Percentiles rank a stretch among this genome's conserved stretches.
Evolutionary conservation across 2,329 filamentous ascomycete genomes (phyloP).

Genomic region (Scleromitrula shiraiana): DNA sequence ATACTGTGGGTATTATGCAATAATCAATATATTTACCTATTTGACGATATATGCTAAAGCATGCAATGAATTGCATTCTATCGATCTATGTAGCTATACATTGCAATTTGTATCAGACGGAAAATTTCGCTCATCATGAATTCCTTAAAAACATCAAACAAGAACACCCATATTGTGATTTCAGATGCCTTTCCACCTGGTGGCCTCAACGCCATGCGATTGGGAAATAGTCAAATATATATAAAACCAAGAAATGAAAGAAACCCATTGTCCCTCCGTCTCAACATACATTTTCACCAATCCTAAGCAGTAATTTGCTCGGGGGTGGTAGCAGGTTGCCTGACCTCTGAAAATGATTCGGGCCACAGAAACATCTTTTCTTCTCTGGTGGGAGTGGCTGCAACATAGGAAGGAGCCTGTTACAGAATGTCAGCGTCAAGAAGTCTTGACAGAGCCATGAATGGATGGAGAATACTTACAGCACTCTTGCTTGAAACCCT

Average conservation of each 20-base stretch:
- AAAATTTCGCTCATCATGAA: too few species aligned
- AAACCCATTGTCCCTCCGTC: background rate
- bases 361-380: conserved; percentile 59
- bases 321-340: background rate
- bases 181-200: too few species aligned
- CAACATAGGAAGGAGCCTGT: conserved; percentile 39
- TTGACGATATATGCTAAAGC: too few species aligned
- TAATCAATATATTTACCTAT: too few species aligned
- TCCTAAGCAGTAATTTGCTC: background rate
- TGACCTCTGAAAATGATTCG: conserved; percentile 42
- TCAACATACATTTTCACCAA: too few species aligned
- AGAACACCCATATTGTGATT: too few species aligned
- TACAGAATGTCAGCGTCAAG: background rate
- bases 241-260: background rate
- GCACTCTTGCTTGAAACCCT: conserved; percentile 50
- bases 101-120: too few species aligned
- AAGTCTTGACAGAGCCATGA: background rate
- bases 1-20: too few species aligned
- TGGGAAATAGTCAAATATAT: background rate
- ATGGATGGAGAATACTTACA: conserved; percentile 21
- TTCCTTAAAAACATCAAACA: background rate
- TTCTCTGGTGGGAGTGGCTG: conserved; percentile 44
- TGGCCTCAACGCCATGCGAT: background rate
- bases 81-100: too few species aligned
- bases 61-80: too few species aligned